A percentile compares a stretch with the other conserved stretches of the same genome.
phyloP scores from a whole-genome alignment of 148 eudicot species.

The Camellia sinensis region DNA sequence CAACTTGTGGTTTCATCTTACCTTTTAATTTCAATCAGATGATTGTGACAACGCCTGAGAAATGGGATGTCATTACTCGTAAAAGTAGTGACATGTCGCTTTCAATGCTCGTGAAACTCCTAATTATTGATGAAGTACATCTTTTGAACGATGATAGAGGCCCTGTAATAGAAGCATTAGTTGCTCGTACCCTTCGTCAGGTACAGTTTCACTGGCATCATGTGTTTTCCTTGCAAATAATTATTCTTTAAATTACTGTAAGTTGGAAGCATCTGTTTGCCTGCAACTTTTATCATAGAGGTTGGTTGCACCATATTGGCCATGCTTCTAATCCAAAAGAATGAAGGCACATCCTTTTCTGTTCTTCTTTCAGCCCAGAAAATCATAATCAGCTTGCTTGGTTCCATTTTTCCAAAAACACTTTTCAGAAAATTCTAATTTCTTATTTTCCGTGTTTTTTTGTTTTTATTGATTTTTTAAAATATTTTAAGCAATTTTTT shows the following conservation, averaged over 20 bases:
- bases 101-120: slow-evolving; percentile 91
- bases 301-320: not conserved
- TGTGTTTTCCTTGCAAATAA: not conserved
- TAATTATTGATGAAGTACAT: slow-evolving; percentile 98
- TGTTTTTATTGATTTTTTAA: too few relatives aligned
- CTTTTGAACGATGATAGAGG: slow-evolving; percentile 98
- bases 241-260: not conserved
- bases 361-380: not conserved
- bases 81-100: slow-evolving; percentile 99
- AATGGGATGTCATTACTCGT: slow-evolving; percentile 99
- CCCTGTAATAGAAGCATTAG: slow-evolving; percentile 95
- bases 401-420: too few relatives aligned
- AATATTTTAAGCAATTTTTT: too few relatives aligned
- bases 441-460: too few relatives aligned
- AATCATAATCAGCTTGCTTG: not conserved
- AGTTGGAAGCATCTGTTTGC: not conserved
- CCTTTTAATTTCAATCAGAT: slow-evolving; percentile 48
- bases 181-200: slow-evolving; percentile 99
- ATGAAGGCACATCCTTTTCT: not conserved
- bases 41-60: slow-evolving; percentile 99
- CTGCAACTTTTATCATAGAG: slow-evolving; percentile 7
- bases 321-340: slow-evolving; percentile 3
- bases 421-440: too few relatives aligned
- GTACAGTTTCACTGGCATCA: slow-evolving; percentile 27
- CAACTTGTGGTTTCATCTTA: slow-evolving; percentile 6